phyloP scores from a whole-genome alignment of 2,329 filamentous ascomycete genomes.

The Colletotrichum sidae region DNA sequence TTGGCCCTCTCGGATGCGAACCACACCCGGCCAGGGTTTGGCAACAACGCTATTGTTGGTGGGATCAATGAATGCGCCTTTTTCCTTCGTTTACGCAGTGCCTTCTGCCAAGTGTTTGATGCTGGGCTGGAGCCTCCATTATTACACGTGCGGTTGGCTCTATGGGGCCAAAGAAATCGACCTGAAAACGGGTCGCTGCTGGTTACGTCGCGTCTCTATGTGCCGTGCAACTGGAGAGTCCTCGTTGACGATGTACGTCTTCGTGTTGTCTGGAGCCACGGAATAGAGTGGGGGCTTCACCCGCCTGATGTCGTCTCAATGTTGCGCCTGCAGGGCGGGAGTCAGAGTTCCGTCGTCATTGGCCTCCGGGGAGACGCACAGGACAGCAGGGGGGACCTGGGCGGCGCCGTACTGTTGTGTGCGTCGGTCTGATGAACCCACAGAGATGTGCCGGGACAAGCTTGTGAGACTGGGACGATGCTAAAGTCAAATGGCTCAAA shows the following conservation, averaged over 20 bases:
- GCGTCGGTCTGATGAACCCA: slow-evolving; percentile 20
- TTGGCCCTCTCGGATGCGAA: slow-evolving; percentile 5
- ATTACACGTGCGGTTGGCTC: too few relatives aligned
- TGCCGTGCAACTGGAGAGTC: neutral
- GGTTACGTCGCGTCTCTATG: neutral
- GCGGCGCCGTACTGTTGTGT: neutral
- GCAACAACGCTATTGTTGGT: slow-evolving; percentile 20
- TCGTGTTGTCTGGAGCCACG: too few relatives aligned
- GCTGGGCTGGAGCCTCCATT: too few relatives aligned
- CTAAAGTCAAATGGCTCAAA: slow-evolving; percentile 28
- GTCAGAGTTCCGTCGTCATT: slow-evolving; percentile 27
- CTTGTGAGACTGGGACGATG: slow-evolving; percentile 26
- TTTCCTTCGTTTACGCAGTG: neutral
- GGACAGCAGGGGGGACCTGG: slow-evolving; percentile 2
- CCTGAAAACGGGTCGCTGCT: slow-evolving; percentile 1
- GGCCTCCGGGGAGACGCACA: slow-evolving; percentile 9
- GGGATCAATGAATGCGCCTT: slow-evolving; percentile 9
- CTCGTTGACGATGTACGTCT: too few relatives aligned
- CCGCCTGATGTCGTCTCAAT: slow-evolving; percentile 22
- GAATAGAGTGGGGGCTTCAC: neutral
- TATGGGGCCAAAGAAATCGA: too few relatives aligned
- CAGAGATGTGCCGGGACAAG: slow-evolving; percentile 13
- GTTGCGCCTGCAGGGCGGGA: slow-evolving; percentile 25
- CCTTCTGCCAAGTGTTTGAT: slow-evolving; percentile 5
- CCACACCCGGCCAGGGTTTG: slow-evolving; percentile 4